Conservation (phyloP, 768 basidiomycete species). For the Pholiota microspora region DNA sequence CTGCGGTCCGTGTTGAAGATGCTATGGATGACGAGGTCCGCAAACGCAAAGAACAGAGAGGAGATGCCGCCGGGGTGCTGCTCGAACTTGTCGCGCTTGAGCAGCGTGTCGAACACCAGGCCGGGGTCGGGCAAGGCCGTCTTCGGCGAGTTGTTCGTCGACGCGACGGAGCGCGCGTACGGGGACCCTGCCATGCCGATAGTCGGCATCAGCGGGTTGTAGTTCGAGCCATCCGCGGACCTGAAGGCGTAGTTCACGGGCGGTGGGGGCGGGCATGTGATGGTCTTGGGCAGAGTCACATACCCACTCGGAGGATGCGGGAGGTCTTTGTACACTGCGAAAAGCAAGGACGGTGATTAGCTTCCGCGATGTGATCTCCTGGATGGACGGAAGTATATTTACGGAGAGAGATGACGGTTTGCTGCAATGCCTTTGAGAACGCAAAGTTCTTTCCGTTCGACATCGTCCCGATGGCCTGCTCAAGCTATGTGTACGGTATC, state of each 20-base stretch:
- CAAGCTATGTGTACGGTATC: slow-evolving; percentile 49
- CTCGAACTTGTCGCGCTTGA: slow-evolving; percentile 47
- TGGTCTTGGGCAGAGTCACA: slow-evolving; percentile 27
- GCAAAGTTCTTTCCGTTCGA: slow-evolving; percentile 38
- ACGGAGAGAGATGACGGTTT: slow-evolving; percentile 55
- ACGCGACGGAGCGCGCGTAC: slow-evolving; percentile 67
- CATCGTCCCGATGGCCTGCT: slow-evolving; percentile 60
- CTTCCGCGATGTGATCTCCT: slow-evolving; percentile 9
- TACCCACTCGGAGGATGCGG: slow-evolving; percentile 70
- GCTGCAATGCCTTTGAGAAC: slow-evolving; percentile 41
- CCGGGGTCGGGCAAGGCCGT: slow-evolving; percentile 61
- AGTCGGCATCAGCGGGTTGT: slow-evolving; percentile 51
- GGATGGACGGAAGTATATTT: slow-evolving; percentile 5
- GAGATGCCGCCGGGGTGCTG: slow-evolving; percentile 71
- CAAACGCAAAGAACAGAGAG: slow-evolving; percentile 76
- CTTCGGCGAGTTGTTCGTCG: slow-evolving; percentile 37
- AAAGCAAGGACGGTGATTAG: slow-evolving; percentile 10
- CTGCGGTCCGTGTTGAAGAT: slow-evolving; percentile 58
- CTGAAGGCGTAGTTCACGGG: slow-evolving; percentile 50
- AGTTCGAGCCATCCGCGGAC: slow-evolving; percentile 58
- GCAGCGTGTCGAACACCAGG: slow-evolving; percentile 69
- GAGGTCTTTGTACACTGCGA: slow-evolving; percentile 72
- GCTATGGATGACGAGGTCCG: slow-evolving; percentile 71
- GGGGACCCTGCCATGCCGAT: slow-evolving; percentile 62
- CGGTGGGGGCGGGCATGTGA: slow-evolving; percentile 11